Base-by-base conservation (phyloP, 805 yeast species). In the Kodamaea sagamina region DNA sequence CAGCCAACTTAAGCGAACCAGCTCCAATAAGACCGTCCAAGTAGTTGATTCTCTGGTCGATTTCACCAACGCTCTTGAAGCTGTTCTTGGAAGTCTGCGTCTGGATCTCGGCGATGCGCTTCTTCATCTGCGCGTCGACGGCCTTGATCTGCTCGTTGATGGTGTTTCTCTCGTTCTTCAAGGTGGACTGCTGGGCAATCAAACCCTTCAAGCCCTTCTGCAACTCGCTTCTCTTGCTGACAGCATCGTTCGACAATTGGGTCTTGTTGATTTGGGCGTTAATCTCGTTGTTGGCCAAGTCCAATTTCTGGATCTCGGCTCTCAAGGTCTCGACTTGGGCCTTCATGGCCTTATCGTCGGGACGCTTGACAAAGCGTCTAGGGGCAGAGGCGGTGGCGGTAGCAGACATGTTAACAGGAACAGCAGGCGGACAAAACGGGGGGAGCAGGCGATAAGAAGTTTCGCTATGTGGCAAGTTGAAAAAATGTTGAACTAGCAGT, bases 1-100 rank as follows among this genome's bases (percentile, higher is more conserved):
- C 96, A 42, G 89, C 97, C 59, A 93, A 80, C 55, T 87, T 79
- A 62, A 93, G 74, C 36, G 75, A 67, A 50, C 98, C 98, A 39
- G 85, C 68, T 43, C 86, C 87, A 48, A 93, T 83, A 52, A 77
- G 72, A 32, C 75, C 77, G 62, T 93, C 97, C 58, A 89, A 78
- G 51, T 72, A 72, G 46, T 62, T 61, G 58, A 86, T 74, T 64
- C 83, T 80, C 46, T 71, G 71, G 54, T 86, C 89, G 52, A 86
- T 83, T 49, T 86, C 95, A 27, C 70, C 82, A 47, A 75, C 78
- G 36, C 73, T 68, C 63, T 82, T 82, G 76, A 79, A 90, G 52
- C 71, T 78, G 66, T 78, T 74, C 69, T 85, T 87, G 46, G 88
- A 75, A 46, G 84, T 80, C 59, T 81, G 77, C 32, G 82, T 75